Percentiles rank a stretch among this genome's conserved stretches.
Conservation (phyloP, 202 grass and related monocot genomes). For the Carex arenaria region DNA sequence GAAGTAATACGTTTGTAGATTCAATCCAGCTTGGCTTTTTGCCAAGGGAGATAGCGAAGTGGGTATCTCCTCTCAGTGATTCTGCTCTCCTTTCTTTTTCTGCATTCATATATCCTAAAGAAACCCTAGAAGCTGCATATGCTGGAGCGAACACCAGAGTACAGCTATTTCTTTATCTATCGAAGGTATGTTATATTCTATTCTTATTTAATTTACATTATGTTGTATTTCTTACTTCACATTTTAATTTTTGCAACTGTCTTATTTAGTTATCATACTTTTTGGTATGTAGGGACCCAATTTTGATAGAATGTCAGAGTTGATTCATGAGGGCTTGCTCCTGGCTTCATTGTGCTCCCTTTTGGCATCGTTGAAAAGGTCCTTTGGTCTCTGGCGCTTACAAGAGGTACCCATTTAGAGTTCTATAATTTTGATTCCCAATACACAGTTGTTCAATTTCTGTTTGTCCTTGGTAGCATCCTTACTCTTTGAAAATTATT, state of each 20-base stretch:
- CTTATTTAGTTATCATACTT: neutral
- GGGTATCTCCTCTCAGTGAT: constrained; percentile 84
- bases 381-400: constrained; percentile 73
- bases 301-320: constrained; percentile 56
- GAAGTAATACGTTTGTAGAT: constrained; percentile 42
- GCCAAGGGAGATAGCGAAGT: constrained; percentile 81
- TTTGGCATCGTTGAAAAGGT: constrained; percentile 50
- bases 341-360: constrained; percentile 59
- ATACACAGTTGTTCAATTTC: neutral
- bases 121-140: constrained; percentile 64
- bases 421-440: neutral
- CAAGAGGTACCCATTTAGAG: constrained; percentile 48
- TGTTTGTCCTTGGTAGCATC: neutral
- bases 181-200: constrained; percentile 40
- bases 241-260: neutral
- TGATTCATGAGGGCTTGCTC: constrained; percentile 43
- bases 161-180: constrained; percentile 53
- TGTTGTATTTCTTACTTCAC: neutral
- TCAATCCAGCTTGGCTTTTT: constrained; percentile 81
- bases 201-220: constrained; percentile 17
- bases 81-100: constrained; percentile 69
- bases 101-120: constrained; percentile 77
- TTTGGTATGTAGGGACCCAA: constrained; percentile 53
- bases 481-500: neutral
- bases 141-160: constrained; percentile 50